phyloP scores from a whole-genome alignment of 345 rosid genomes.

The Eutrema heterophyllum region DNA sequence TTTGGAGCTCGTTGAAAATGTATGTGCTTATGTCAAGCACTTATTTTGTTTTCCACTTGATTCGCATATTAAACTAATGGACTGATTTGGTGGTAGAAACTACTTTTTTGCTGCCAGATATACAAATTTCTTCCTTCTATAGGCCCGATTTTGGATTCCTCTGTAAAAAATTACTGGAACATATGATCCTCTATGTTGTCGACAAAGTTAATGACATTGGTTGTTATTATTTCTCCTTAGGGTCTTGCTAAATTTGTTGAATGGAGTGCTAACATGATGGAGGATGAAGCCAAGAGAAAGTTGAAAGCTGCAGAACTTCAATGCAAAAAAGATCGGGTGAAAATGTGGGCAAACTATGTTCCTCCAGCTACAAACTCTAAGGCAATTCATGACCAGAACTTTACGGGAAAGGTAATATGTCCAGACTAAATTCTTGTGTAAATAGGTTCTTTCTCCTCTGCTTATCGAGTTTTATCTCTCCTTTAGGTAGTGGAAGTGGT shows the following conservation, averaged over 20 bases:
- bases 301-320: conserved; percentile 87
- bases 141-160: not conserved
- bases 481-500: conserved; percentile 90
- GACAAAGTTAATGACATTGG: not conserved
- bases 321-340: conserved; percentile 69
- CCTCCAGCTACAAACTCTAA: conserved; percentile 83
- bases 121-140: not conserved
- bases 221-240: conserved; percentile 31
- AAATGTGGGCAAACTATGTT: conserved; percentile 80
- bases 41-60: not conserved
- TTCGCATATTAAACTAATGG: not conserved
- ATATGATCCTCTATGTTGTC: conserved; percentile 4
- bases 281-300: conserved; percentile 74
- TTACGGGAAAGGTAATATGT: conserved; percentile 70
- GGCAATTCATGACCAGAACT: conserved; percentile 87
- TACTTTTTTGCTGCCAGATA: not conserved
- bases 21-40: conserved; percentile 31
- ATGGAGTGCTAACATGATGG: conserved; percentile 99
- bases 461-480: not conserved
- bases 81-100: not conserved
- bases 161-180: not conserved
- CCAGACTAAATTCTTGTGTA: not conserved
- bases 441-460: not conserved
- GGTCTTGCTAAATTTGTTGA: conserved; percentile 96
- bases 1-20: conserved; percentile 90